Evolutionary conservation across 495 filamentous ascomycete species (phyloP), one percentile per base, ranked within the genome.

Genomic region (Cetradonia linearis): DNA sequence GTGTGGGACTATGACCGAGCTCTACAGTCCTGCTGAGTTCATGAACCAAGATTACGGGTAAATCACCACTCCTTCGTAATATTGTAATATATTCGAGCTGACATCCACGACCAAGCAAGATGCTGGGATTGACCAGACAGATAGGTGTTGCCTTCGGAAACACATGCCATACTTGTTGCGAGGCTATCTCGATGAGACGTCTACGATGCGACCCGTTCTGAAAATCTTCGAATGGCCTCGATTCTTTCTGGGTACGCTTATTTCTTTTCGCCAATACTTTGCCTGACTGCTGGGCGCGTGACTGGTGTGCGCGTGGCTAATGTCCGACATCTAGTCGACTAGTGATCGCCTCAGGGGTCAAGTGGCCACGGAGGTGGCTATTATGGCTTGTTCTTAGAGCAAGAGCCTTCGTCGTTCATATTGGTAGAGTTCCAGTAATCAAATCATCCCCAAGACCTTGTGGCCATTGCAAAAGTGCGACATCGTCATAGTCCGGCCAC

Each of bases 131-230:
- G 4, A 6, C 5, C 13, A 20, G 2, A 4, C n/a, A 46, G 16
- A 20, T 14, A 48, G 5, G 27, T 14, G 10, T 25, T 7, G 18
- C 18, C 10, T 14, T 33, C 28, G 20, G 30, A n/a, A 36, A 33
- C 5, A 23, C 42, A 50, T 27, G 6, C 16, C 18, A 40, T 8
- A 46, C 57, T 33, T 38, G 14, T 52, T 23, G 38, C 14, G 11
- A 52, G 16, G 23, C 27, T 37, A 38, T 38, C 47, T 59, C 27
- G 34, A 42, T 52, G 36, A 40, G 14, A 14, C 5, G 27, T 33
- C 38, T 53, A 47, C 34, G 47, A 60, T 53, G 58, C 58, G 58
- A 60, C 50, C 58, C 58, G 58, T 60, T 2, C 53, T 23, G 23
- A 25, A 60, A 33, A 27, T 44, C 18, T 27, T 37, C 25, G 58